A percentile compares a stretch with the other conserved stretches of the same genome.
phyloP scores from a whole-genome alignment of 73 alveolate genomes.

The Paramecium sonneborni region DNA sequence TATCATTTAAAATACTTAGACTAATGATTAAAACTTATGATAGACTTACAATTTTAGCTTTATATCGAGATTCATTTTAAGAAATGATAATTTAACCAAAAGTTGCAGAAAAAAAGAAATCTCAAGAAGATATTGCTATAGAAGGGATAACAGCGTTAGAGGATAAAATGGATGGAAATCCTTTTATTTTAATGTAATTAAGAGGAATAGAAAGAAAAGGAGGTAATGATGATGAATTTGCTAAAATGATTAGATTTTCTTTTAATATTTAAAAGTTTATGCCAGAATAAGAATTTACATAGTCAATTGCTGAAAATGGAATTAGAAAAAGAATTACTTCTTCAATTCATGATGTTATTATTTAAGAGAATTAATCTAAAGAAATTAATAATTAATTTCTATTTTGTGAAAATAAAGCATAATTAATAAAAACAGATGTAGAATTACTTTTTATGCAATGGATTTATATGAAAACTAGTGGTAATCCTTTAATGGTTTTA shows the following conservation, averaged over 20 bases:
- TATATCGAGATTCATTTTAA: slow-evolving; percentile 55
- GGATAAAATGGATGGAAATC: background rate
- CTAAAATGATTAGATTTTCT: slow-evolving; percentile 43
- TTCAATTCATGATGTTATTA: background rate
- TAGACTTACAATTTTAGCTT: slow-evolving; percentile 38
- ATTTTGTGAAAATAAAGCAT: background rate
- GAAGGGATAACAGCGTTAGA: slow-evolving; percentile 29
- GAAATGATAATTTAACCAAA: slow-evolving; percentile 20
- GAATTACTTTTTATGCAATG: slow-evolving; percentile 26
- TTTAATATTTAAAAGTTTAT: slow-evolving; percentile 34
- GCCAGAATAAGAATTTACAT: background rate
- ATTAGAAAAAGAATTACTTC: background rate
- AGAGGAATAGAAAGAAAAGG: slow-evolving; percentile 52
- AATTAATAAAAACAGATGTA: background rate
- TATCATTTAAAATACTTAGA: slow-evolving; percentile 16
- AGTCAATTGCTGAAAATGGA: background rate
- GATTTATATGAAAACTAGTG: slow-evolving; percentile 31
- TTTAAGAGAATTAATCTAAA: background rate
- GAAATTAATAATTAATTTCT: slow-evolving; percentile 7
- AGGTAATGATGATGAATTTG: slow-evolving; percentile 38
- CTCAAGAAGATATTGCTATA: slow-evolving; percentile 16
- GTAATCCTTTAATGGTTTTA: slow-evolving; percentile 29
- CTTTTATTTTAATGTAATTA: background rate
- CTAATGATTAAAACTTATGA: slow-evolving; percentile 45
- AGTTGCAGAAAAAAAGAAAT: background rate